Base-by-base conservation (phyloP, 1,284 basidiomycete genomes). In the Uromyces viciae-fabae region DNA sequence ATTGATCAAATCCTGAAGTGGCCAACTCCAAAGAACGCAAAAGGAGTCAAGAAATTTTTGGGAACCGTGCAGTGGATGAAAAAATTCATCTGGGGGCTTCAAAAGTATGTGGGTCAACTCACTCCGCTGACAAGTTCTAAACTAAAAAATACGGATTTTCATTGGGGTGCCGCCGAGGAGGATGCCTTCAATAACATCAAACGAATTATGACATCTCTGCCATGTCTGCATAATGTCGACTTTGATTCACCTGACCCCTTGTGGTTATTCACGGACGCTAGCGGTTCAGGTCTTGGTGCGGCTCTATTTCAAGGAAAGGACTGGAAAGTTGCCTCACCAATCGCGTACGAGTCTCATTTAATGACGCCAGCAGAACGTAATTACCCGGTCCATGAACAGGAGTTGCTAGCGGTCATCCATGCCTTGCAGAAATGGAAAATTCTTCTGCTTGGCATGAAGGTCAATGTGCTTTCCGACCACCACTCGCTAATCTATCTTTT, bases 401-500 rank as follows among this genome's bases (percentile, higher is more conserved):
- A 49, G 22, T 49, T 49, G 46, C 22, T 49, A 22, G 46, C 46
- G 11, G 46, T 49, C 11, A 22, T 49, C 46, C 54, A 58, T 1
- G n/a, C n/a, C n/a, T n/a, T n/a, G n/a, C n/a, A n/a, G n/a, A 58
- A 58, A 1, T 58, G 54, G 54, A 14, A 28, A 9, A 58, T 58
- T 22, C 22, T 58, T 14, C 22, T 58, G 22, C 31, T 58, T 1
- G 54, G 54, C 1, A 58, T 58, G 54, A 58, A n/a, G 54, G 49
- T 33, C 15, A 14, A 58, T n/a, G 54, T 58, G n/a, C n/a, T 58
- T 22, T 25, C 54, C 9, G 54, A 58, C 54, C 54, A 58, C 8
- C 54, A 58, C 22, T 58, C 54, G 11, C 54, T 58, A 58, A 58
- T 28, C 22, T n/a, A 58, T n/a, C 54, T 89, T 60, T 1, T 83